phyloP scores from a whole-genome alignment of 345 rosid species.

The Acer saccharum region DNA sequence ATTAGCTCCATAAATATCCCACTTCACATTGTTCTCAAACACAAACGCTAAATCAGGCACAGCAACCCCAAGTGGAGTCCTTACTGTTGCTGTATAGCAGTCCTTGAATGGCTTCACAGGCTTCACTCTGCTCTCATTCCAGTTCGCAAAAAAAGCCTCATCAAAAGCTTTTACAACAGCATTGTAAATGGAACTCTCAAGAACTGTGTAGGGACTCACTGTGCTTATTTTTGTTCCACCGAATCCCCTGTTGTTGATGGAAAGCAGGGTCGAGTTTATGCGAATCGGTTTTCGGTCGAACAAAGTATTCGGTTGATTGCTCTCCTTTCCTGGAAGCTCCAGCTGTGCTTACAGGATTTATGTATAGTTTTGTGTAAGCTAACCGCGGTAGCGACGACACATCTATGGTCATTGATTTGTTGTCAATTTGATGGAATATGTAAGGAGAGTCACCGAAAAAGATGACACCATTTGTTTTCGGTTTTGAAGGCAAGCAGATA shows the following conservation, averaged over 20 bases:
- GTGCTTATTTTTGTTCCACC: slow-evolving; percentile 33
- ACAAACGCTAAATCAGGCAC: slow-evolving; percentile 21
- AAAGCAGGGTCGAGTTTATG: not conserved
- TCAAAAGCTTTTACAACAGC: slow-evolving; percentile 13
- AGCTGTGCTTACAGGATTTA: slow-evolving; percentile 8
- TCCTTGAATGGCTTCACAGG: slow-evolving; percentile 19
- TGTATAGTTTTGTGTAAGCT: slow-evolving; percentile 24
- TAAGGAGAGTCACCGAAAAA: slow-evolving; percentile 31
- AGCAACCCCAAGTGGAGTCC: slow-evolving; percentile 11
- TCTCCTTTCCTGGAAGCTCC: not conserved
- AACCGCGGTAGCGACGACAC: slow-evolving; percentile 8
- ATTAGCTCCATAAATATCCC: slow-evolving; percentile 10
- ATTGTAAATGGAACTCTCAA: slow-evolving; percentile 23
- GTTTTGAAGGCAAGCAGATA: slow-evolving; percentile 19
- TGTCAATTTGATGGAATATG: not conserved
- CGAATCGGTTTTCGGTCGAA: slow-evolving; percentile 19
- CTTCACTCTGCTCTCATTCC: slow-evolving; percentile 4
- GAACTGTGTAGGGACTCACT: slow-evolving; percentile 24
- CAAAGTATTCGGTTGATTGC: slow-evolving; percentile 26
- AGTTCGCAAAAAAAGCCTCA: not conserved
- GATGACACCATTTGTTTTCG: slow-evolving; percentile 18
- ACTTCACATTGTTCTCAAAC: not conserved
- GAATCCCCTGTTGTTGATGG: slow-evolving; percentile 15
- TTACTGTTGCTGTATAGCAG: slow-evolving; percentile 6
- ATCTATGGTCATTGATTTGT: not conserved